Base-by-base conservation (phyloP, 192 early-diverging fungal species). In the Linnemannia schmuckeri region DNA sequence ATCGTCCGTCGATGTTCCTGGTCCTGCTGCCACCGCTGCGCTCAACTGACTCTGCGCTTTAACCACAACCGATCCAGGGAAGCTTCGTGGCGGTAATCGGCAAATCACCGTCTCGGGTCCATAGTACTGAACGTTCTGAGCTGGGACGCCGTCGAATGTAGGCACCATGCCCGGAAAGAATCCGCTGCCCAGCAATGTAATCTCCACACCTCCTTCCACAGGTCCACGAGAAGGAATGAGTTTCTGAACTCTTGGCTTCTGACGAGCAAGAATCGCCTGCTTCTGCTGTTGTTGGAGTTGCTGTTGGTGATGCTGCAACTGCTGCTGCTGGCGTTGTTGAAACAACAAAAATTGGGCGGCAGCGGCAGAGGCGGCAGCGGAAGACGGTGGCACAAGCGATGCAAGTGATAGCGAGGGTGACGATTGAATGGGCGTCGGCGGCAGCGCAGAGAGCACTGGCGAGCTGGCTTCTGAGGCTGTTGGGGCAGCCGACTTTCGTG, bases 141-240 rank as follows among this genome's bases (percentile, higher is more conserved):
- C 95, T 24, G 90, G 91, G 10, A 90, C 75, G 27, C 89, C 92
- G 47, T 96, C 96, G 88, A 97, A 96, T 38, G 91, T 88, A 24
- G 94, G 95, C 15, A 91, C 89, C 18, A 97, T 89, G 35, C 93
- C 93, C 8, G 93, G 90, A 73, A 91, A 91, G 82, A 97, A 96
- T 27, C 94, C 93, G 13, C 90, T 91, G 4, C 96, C 96, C 9
- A 93, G 78, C 17, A 97, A 88, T 27, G 95, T 95, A 20, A 96
- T 88, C 55, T 94, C 94, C 8, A 92, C 78, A 12, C 96, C 96
- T n/a, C 96, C 96, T 63, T 90, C 91, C 27, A 96, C 86, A 0
- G 96, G 94, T 6, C 96, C 96, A 75, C 95, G 93, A n/a, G 90
- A 88, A 5, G 96, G 96, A 69, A 94, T 92, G 72, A 97, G 81